These are phyloP conservation scores for Tilletia horrida DNA, from an alignment of 1,284 basidiomycete genomes.

Conservation along the genomic window DNA sequence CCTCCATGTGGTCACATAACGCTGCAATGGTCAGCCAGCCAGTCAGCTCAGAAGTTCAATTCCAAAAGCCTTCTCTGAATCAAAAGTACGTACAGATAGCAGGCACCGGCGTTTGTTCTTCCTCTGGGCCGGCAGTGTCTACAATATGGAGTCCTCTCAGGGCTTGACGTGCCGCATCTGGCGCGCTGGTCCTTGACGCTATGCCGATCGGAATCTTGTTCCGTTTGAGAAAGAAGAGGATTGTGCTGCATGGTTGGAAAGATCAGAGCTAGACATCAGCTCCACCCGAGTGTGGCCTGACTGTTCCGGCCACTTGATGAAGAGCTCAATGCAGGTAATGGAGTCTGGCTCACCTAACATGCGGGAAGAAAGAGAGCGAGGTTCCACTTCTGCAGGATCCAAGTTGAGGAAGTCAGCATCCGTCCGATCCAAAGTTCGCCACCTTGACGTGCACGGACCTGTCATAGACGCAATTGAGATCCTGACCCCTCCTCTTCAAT, in stretches of 20 bases:
- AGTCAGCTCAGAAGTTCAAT: too few relatives aligned
- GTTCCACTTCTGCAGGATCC: slow-evolving; percentile 13
- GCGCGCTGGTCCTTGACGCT: slow-evolving; percentile 12
- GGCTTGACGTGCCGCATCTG: background rate
- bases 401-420: background rate
- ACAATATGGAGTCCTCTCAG: background rate
- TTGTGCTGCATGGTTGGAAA: background rate
- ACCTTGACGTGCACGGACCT: background rate
- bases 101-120: background rate
- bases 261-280: background rate
- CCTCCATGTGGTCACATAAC: slow-evolving; percentile 13
- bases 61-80: too few relatives aligned
- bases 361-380: background rate
- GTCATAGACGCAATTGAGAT: slow-evolving; percentile 12
- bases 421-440: background rate
- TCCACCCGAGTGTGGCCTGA: too few relatives aligned
- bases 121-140: background rate
- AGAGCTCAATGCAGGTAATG: too few relatives aligned
- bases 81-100: background rate
- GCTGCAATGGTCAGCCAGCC: background rate
- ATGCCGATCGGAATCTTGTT: background rate
- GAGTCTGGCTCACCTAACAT: background rate
- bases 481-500: background rate
- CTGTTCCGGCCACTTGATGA: too few relatives aligned
- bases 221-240: slow-evolving; percentile 1